phyloP scores from a whole-genome alignment of 140 eudicot species.

The Cichorium intybus region DNA sequence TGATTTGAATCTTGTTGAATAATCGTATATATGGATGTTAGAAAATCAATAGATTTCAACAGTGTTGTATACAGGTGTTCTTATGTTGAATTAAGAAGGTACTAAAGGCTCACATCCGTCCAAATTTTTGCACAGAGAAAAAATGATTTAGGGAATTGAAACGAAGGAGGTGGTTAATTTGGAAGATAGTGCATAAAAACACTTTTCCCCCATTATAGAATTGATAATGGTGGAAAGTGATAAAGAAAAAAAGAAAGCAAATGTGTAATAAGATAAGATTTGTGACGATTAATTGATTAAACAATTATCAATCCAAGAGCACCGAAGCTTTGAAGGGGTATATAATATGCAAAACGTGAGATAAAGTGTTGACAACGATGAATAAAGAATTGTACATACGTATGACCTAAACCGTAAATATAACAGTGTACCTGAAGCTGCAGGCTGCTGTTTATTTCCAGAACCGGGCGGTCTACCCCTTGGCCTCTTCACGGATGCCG shows the following conservation, averaged over 20 bases:
- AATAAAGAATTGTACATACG: neutral
- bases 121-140: neutral
- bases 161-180: neutral
- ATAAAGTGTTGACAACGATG: neutral
- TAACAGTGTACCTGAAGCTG: slow-evolving; percentile 20
- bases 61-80: no score
- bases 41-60: no score
- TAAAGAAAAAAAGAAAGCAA: neutral
- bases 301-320: no score
- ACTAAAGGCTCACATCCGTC: neutral
- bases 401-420: neutral
- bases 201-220: neutral
- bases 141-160: neutral
- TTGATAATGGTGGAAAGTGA: neutral
- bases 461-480: slow-evolving; percentile 43
- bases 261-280: no score
- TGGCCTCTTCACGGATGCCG: slow-evolving; percentile 21
- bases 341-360: neutral
- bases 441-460: slow-evolving; percentile 20
- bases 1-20: neutral
- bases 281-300: no score
- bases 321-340: neutral
- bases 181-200: neutral
- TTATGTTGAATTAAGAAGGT: neutral
- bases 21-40: no score